These are phyloP conservation scores for Theileria annulata DNA, from an alignment of 169 alveolate genomes.

Conservation along the genomic window DNA sequence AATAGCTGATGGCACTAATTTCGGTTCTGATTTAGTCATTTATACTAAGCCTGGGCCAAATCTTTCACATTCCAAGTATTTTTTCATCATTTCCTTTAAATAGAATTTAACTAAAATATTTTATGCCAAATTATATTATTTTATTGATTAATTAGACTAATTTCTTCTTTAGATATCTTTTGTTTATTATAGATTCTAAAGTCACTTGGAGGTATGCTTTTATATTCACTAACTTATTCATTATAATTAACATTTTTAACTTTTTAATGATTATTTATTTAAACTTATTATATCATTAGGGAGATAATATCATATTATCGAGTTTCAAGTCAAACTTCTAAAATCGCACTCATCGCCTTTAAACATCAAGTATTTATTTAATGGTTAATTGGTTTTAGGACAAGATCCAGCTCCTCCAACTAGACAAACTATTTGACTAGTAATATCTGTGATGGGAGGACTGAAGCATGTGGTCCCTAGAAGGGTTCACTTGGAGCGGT, in stretches of 20 bases:
- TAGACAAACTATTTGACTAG: conserved; percentile 2
- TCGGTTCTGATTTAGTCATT: conserved; percentile 53
- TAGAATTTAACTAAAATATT: not conserved
- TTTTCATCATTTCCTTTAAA: not conserved
- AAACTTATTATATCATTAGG: conserved; percentile 4
- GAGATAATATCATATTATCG: conserved; percentile 49
- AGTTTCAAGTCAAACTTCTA: conserved; percentile 49
- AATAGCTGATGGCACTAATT: conserved; percentile 32
- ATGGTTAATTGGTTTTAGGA: conserved; percentile 1
- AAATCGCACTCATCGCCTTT: conserved; percentile 26
- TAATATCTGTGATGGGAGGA: conserved; percentile 38
- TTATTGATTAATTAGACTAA: no score
- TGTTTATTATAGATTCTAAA: not conserved
- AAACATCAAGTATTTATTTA: not conserved
- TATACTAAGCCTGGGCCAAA: conserved; percentile 48
- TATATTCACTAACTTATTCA: not conserved
- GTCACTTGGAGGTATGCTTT: conserved; percentile 35
- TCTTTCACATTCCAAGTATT: conserved; percentile 40
- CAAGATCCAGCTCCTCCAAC: conserved; percentile 1
- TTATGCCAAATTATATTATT: not conserved
- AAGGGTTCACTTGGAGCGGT: conserved; percentile 67
- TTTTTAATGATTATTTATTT: not conserved
- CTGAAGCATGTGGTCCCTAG: conserved; percentile 63
- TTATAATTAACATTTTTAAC: no score
- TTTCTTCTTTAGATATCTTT: conserved; percentile 4